These are phyloP conservation scores for Rosa persica DNA, from an alignment of 306 rosid genomes.

Conservation along the genomic window DNA sequence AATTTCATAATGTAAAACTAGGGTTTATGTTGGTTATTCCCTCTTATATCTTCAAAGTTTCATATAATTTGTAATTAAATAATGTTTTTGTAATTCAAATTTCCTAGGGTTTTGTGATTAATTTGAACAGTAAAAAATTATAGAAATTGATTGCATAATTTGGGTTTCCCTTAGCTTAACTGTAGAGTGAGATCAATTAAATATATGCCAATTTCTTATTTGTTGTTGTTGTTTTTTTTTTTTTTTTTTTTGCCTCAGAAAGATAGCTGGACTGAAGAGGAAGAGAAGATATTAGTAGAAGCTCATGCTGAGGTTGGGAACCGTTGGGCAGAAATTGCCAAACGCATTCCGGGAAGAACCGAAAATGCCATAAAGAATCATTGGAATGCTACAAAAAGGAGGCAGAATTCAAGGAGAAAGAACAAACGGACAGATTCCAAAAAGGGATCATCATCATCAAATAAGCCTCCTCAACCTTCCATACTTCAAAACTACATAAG, in stretches of 20 bases:
- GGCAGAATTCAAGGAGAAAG: slow-evolving; percentile 78
- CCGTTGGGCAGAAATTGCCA: slow-evolving; percentile 88
- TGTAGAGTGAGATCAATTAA: background rate
- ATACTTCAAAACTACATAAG: slow-evolving; percentile 75
- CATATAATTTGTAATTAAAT: background rate
- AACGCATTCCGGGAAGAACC: slow-evolving; percentile 69
- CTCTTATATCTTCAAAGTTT: background rate
- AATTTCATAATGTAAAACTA: background rate
- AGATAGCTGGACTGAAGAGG: slow-evolving; percentile 79
- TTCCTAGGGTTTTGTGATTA: background rate
- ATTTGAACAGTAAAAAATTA: background rate
- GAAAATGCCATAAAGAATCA: slow-evolving; percentile 91
- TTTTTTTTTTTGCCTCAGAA: slow-evolving; percentile 40
- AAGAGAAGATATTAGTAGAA: slow-evolving; percentile 67
- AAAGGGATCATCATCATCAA: slow-evolving; percentile 2
- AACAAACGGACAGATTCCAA: slow-evolving; percentile 41
- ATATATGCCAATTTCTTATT: background rate
- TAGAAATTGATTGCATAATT: background rate
- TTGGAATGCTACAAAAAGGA: slow-evolving; percentile 91
- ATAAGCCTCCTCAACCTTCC: slow-evolving; percentile 55
- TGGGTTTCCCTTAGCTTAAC: background rate
- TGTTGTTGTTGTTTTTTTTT: background rate
- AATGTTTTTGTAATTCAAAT: background rate
- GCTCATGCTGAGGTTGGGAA: slow-evolving; percentile 67
- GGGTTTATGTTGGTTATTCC: background rate